Percentiles rank a stretch among this genome's conserved stretches.
phyloP scores from a whole-genome alignment of 2,329 filamentous ascomycete genomes.

The Aspergillus phoenicis region DNA sequence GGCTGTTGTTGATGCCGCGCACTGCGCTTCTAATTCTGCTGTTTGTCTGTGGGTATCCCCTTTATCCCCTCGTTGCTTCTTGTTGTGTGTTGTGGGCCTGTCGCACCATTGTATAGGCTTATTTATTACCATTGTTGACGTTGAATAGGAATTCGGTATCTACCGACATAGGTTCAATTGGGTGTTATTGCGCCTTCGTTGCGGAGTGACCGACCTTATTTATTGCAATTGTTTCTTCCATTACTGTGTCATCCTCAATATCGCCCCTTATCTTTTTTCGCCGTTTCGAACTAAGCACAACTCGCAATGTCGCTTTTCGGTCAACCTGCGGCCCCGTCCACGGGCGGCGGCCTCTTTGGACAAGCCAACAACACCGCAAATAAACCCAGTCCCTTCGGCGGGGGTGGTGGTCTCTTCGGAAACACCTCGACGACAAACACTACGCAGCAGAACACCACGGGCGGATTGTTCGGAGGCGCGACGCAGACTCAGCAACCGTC shows the following conservation, averaged over 20 bases:
- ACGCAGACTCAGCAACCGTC: slow-evolving; percentile 35
- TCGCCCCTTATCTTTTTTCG: neutral
- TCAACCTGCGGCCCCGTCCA: slow-evolving; percentile 26
- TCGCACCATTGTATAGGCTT: too few relatives aligned
- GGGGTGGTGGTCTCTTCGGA: slow-evolving; percentile 39
- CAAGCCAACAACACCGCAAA: slow-evolving; percentile 26
- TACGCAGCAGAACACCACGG: slow-evolving; percentile 18
- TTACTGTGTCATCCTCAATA: neutral
- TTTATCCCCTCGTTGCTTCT: too few relatives aligned
- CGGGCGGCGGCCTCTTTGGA: slow-evolving; percentile 34
- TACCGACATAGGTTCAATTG: too few relatives aligned
- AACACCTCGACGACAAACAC: slow-evolving; percentile 11
- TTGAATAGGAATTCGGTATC: too few relatives aligned
- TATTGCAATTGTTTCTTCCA: too few relatives aligned
- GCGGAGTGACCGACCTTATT: too few relatives aligned
- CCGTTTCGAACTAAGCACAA: neutral
- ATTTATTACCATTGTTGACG: too few relatives aligned
- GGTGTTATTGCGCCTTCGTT: too few relatives aligned
- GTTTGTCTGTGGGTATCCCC: neutral
- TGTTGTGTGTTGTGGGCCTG: too few relatives aligned
- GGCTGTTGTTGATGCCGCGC: slow-evolving; percentile 8
- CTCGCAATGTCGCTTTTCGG: slow-evolving; percentile 45
- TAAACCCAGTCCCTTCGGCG: slow-evolving; percentile 44
- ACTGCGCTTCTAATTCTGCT: slow-evolving; percentile 1
- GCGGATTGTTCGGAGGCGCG: slow-evolving; percentile 31